Conservation (phyloP, 2,329 filamentous ascomycete genomes). For the Tolypocladium paradoxum region DNA sequence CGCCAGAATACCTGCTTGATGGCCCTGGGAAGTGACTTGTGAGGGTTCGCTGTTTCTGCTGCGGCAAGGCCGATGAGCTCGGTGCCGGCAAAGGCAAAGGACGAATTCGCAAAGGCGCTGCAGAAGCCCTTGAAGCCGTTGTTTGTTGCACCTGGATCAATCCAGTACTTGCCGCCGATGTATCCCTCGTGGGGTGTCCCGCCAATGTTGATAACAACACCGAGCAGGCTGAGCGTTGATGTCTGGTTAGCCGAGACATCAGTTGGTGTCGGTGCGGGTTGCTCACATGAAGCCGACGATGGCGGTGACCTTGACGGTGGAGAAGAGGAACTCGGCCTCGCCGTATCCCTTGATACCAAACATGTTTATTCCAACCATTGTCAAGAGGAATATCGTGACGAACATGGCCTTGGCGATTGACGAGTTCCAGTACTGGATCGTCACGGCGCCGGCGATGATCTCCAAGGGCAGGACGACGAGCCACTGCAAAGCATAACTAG, state of each 20-base stretch:
- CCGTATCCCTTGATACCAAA: constrained; percentile 84
- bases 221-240: constrained; percentile 51
- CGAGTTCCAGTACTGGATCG: constrained; percentile 69
- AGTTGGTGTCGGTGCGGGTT: constrained; percentile 14
- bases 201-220: constrained; percentile 75
- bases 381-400: constrained; percentile 67
- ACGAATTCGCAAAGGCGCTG: constrained; percentile 65
- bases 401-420: constrained; percentile 59
- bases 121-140: constrained; percentile 75
- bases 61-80: constrained; percentile 68
- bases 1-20: constrained; percentile 95
- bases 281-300: constrained; percentile 76
- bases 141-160: constrained; percentile 67
- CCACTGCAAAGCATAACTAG: constrained; percentile 79
- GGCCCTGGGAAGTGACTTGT: constrained; percentile 73
- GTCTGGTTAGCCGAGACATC: neutral
- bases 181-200: constrained; percentile 65
- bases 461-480: constrained; percentile 73
- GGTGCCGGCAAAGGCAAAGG: constrained; percentile 66
- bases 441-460: constrained; percentile 77
- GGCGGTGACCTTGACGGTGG: constrained; percentile 74
- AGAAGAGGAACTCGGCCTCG: constrained; percentile 81
- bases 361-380: constrained; percentile 73
- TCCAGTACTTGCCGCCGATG: constrained; percentile 71
- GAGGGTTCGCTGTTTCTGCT: constrained; percentile 65